Conservation (phyloP, 495 filamentous ascomycete genomes). For the Zalerion maritima region DNA sequence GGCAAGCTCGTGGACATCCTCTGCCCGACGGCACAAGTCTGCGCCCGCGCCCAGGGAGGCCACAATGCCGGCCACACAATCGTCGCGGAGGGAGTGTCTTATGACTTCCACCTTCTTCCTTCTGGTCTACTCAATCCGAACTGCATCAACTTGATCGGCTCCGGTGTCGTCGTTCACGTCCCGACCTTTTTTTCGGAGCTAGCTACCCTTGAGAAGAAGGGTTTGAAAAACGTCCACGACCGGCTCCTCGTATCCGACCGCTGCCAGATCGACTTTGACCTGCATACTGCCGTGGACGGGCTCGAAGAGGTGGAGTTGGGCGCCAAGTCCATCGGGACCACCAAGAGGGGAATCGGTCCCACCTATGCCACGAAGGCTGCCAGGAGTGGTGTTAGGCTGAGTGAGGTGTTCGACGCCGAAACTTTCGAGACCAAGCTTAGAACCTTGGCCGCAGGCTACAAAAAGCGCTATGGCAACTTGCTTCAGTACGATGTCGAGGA, state of each 20-base stretch:
- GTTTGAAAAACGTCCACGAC: slow-evolving; percentile 44
- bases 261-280: slow-evolving; percentile 69
- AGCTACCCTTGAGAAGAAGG: slow-evolving; percentile 52
- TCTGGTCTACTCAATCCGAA: slow-evolving; percentile 61
- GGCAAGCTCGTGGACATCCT: slow-evolving; percentile 60
- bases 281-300: slow-evolving; percentile 71
- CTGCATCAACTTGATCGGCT: slow-evolving; percentile 73
- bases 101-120: slow-evolving; percentile 53
- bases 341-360: slow-evolving; percentile 57
- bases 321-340: slow-evolving; percentile 39
- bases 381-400: slow-evolving; percentile 57
- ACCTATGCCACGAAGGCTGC: slow-evolving; percentile 71
- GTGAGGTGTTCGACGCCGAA: slow-evolving; percentile 59
- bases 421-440: slow-evolving; percentile 62
- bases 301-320: slow-evolving; percentile 67
- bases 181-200: slow-evolving; percentile 83
- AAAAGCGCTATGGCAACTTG: slow-evolving; percentile 60
- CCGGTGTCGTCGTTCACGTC: slow-evolving; percentile 73
- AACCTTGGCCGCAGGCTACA: slow-evolving; percentile 47
- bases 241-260: slow-evolving; percentile 71
- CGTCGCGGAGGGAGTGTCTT: slow-evolving; percentile 38
- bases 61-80: slow-evolving; percentile 42
- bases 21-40: slow-evolving; percentile 40
- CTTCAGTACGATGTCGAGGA: slow-evolving; percentile 64
- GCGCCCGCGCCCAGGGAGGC: slow-evolving; percentile 49